phyloP scores from a whole-genome alignment of 345 rosid species.

The Euphorbia pulcherrima region DNA sequence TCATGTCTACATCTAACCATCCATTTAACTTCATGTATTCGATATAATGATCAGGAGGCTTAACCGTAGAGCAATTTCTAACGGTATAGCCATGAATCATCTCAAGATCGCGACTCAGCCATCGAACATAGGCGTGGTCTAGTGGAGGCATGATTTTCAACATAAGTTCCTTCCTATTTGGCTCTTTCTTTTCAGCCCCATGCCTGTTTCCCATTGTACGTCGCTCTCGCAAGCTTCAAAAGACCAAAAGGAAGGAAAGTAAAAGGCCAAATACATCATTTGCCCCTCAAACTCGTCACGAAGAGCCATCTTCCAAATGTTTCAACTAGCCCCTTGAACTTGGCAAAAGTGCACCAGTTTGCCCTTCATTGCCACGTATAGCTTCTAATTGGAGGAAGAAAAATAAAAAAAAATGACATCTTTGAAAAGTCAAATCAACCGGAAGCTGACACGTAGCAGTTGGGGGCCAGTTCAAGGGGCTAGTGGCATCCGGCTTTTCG shows the following conservation, averaged over 20 bases:
- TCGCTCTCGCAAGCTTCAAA: constrained; percentile 19
- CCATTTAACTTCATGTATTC: constrained; percentile 64
- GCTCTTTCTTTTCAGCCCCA: constrained; percentile 29
- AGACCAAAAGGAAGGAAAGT: background rate
- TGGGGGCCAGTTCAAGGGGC: no score
- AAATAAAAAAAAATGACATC: no score
- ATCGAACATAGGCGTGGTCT: constrained; percentile 54
- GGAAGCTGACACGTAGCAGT: no score
- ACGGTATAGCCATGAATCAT: constrained; percentile 58
- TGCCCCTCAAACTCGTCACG: no score
- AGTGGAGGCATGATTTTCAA: constrained; percentile 63
- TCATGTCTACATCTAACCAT: constrained; percentile 58
- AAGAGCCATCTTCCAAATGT: no score
- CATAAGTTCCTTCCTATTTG: constrained; percentile 48
- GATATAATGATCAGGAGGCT: constrained; percentile 66
- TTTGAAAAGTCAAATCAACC: no score
- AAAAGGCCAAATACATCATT: background rate
- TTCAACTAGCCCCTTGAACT: no score
- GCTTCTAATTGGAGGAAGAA: no score
- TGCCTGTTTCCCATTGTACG: constrained; percentile 67
- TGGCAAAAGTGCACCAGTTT: no score
- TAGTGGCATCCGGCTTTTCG: no score
- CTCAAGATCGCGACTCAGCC: constrained; percentile 75
- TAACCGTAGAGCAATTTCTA: constrained; percentile 40
- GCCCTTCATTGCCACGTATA: no score